phyloP scores from a whole-genome alignment of 2,329 filamentous ascomycete genomes.

The Aureobasidium mangrovei region DNA sequence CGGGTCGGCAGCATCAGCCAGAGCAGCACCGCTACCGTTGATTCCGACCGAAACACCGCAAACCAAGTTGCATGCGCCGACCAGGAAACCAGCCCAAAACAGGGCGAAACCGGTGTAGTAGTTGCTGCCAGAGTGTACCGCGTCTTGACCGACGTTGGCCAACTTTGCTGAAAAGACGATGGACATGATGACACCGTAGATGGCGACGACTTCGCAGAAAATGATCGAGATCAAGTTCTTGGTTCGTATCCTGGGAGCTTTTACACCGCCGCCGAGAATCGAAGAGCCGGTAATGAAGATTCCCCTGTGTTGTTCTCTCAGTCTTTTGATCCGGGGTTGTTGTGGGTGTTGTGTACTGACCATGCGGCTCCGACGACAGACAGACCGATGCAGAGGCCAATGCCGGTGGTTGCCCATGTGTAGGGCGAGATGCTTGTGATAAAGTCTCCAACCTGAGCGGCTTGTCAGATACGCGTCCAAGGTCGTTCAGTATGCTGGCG shows the following conservation, averaged over 20 bases:
- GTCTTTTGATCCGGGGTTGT: background rate
- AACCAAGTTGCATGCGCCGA: conserved; percentile 90
- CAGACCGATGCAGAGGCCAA: conserved; percentile 87
- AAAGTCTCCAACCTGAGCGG: conserved; percentile 71
- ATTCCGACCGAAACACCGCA: conserved; percentile 96
- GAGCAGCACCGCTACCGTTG: conserved; percentile 91
- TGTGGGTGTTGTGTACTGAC: conserved; percentile 43
- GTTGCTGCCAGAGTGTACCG: conserved; percentile 63
- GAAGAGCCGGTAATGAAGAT: conserved; percentile 98
- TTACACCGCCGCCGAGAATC: conserved; percentile 93
- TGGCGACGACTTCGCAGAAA: conserved; percentile 99
- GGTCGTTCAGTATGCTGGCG: background rate
- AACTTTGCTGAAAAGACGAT: conserved; percentile 95
- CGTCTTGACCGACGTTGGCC: conserved; percentile 52
- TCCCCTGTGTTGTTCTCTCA: conserved; percentile 54
- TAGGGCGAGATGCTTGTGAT: conserved; percentile 91
- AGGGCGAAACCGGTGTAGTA: conserved; percentile 93
- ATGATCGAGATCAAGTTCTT: conserved; percentile 99
- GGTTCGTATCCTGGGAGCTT: conserved; percentile 91
- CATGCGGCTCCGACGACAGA: conserved; percentile 97
- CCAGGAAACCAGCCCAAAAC: conserved; percentile 92
- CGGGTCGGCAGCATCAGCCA: conserved; percentile 90
- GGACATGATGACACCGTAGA: conserved; percentile 99
- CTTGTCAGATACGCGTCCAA: background rate
- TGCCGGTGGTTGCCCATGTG: conserved; percentile 84